These are phyloP conservation scores for Saturnispora hagleri DNA, from an alignment of 805 yeast genomes.

Conservation along the genomic window DNA sequence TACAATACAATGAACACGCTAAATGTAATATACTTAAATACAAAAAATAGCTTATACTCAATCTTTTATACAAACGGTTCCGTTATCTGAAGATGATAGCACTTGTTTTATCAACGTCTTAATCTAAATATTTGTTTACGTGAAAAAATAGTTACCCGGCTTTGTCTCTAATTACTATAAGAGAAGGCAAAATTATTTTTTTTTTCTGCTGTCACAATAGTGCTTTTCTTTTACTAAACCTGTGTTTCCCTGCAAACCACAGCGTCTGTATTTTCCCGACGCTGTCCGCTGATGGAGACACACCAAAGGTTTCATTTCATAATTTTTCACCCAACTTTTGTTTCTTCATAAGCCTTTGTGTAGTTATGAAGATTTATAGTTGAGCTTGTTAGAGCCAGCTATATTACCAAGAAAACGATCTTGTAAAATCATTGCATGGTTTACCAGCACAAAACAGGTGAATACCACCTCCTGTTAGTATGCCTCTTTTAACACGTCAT, in stretches of 20 bases:
- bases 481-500: no score
- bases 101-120: not conserved
- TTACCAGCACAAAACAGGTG: no score
- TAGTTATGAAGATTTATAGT: not conserved
- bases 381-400: slow-evolving; percentile 1
- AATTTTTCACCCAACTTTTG: slow-evolving; percentile 2
- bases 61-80: not conserved
- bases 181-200: not conserved
- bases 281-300: slow-evolving; percentile 5
- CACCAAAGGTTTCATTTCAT: not conserved
- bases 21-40: not conserved
- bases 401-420: not conserved
- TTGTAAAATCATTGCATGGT: no score
- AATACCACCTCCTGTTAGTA: no score
- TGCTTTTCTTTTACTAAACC: not conserved
- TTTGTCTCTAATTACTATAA: not conserved
- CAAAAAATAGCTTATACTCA: no score
- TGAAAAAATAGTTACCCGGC: not conserved
- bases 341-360: not conserved
- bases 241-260: slow-evolving; percentile 2
- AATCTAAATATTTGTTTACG: not conserved
- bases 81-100: not conserved
- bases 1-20: not conserved
- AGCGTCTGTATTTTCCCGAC: slow-evolving; percentile 10
- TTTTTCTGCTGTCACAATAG: not conserved